These are phyloP conservation scores for Kodamaea laetipori DNA, from an alignment of 805 yeast species.

Conservation along the genomic window DNA sequence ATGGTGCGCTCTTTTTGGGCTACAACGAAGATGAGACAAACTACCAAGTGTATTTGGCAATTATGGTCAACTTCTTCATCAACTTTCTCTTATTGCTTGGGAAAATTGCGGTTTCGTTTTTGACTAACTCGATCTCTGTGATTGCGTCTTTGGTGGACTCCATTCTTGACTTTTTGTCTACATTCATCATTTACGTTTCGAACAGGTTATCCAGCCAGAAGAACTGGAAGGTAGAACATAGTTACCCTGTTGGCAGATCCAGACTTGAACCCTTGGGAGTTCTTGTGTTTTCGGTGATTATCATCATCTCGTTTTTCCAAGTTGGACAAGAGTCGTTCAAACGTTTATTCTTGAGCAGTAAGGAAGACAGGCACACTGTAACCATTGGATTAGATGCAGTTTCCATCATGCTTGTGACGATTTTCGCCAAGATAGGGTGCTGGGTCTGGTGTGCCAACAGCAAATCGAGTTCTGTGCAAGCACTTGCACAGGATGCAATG, in stretches of 20 bases:
- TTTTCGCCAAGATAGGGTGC: conserved; percentile 58
- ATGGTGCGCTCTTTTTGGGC: conserved; percentile 57
- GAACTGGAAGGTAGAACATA: conserved; percentile 48
- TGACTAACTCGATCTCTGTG: conserved; percentile 72
- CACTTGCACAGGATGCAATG: conserved; percentile 79
- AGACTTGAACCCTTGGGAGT: conserved; percentile 80
- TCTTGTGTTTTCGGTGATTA: conserved; percentile 68
- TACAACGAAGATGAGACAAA: conserved; percentile 45
- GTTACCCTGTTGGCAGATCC: conserved; percentile 70
- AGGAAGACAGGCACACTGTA: conserved; percentile 42
- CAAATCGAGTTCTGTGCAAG: conserved; percentile 68
- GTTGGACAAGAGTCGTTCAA: conserved; percentile 66
- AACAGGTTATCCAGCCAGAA: conserved; percentile 50
- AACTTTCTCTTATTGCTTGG: conserved; percentile 62
- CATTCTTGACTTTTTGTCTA: conserved; percentile 69
- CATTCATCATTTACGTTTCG: conserved; percentile 67
- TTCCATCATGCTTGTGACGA: conserved; percentile 63
- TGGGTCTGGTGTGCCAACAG: conserved; percentile 64
- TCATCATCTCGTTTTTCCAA: conserved; percentile 69
- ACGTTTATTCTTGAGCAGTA: conserved; percentile 39
- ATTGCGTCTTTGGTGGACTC: conserved; percentile 79
- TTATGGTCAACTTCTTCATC: conserved; percentile 60
- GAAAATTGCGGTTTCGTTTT: conserved; percentile 58
- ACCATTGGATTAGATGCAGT: conserved; percentile 52
- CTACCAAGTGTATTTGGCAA: conserved; percentile 56